Percentiles rank a stretch among this genome's conserved stretches.
These are phyloP conservation scores for Helichrysum umbraculigerum DNA, from an alignment of 129 eudicot genomes.

Conservation along the genomic window DNA sequence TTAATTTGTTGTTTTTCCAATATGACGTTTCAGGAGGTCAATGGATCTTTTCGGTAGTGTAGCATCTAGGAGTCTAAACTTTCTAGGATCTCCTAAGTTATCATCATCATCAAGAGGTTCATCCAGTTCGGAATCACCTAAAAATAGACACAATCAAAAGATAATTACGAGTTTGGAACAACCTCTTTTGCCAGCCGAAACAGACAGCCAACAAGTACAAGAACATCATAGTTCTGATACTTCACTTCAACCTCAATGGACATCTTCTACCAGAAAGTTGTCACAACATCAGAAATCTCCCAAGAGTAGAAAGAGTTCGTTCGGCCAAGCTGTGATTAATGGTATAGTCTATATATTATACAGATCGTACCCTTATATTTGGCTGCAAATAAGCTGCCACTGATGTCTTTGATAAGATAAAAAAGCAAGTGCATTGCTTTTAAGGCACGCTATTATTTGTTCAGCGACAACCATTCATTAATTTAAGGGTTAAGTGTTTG, in stretches of 20 bases:
- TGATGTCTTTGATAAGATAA: too few relatives aligned
- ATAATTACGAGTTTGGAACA: conserved; percentile 43
- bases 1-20: background rate
- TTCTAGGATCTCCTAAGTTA: conserved; percentile 27
- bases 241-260: conserved; percentile 54
- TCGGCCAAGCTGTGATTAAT: conserved; percentile 71
- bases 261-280: conserved; percentile 41
- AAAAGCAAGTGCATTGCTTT: too few relatives aligned
- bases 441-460: too few relatives aligned
- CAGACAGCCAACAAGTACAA: conserved; percentile 46
- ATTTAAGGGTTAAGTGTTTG: too few relatives aligned
- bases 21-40: conserved; percentile 25
- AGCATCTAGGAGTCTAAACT: conserved; percentile 28
- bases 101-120: conserved; percentile 10
- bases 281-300: conserved; percentile 39
- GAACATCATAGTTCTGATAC: conserved; percentile 48
- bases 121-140: conserved; percentile 38
- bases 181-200: conserved; percentile 47
- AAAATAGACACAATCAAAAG: conserved; percentile 47
- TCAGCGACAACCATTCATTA: too few relatives aligned
- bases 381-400: too few relatives aligned
- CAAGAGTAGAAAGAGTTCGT: conserved; percentile 60
- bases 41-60: conserved; percentile 29
- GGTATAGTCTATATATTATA: conserved; percentile 38
- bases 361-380: too few relatives aligned